Conservation (phyloP, 2,329 filamentous ascomycete genomes). For the Cladorrhinum sp. region DNA sequence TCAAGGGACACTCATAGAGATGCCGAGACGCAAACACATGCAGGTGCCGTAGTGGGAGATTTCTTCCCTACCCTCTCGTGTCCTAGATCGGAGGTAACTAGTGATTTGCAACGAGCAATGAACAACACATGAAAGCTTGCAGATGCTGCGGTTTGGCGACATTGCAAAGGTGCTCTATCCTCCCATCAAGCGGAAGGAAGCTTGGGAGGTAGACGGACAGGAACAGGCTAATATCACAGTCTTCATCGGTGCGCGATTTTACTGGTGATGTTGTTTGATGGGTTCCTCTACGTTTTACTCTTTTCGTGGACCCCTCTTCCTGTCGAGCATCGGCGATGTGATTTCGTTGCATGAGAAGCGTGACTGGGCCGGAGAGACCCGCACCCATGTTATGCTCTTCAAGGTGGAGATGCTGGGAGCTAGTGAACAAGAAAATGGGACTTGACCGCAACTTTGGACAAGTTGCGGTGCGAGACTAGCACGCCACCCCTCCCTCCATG, state of each 20-base stretch:
- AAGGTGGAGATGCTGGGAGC: neutral
- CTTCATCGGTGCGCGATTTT: slow-evolving; percentile 24
- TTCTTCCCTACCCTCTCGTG: neutral
- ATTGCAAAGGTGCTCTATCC: neutral
- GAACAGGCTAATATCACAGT: slow-evolving; percentile 19
- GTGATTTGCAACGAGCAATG: neutral
- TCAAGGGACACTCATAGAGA: neutral
- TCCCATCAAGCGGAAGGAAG: neutral
- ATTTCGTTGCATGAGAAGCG: neutral
- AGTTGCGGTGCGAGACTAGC: slow-evolving; percentile 15
- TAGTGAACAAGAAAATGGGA: slow-evolving; percentile 6
- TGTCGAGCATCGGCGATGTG: neutral
- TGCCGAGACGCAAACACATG: neutral
- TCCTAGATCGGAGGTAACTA: neutral
- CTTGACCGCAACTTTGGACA: slow-evolving; percentile 27
- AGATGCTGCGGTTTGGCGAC: neutral
- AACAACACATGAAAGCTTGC: slow-evolving; percentile 3
- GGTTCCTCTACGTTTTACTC: neutral
- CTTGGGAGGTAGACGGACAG: neutral
- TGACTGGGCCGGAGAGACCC: slow-evolving; percentile 7
- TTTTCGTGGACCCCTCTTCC: neutral
- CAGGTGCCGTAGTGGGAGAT: neutral
- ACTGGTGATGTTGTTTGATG: slow-evolving; percentile 9
- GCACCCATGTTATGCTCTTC: neutral
- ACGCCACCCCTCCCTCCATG: slow-evolving; percentile 6